phyloP scores from a whole-genome alignment of 2,329 filamentous ascomycete species.

The Iodosphaeria phyllophila region DNA sequence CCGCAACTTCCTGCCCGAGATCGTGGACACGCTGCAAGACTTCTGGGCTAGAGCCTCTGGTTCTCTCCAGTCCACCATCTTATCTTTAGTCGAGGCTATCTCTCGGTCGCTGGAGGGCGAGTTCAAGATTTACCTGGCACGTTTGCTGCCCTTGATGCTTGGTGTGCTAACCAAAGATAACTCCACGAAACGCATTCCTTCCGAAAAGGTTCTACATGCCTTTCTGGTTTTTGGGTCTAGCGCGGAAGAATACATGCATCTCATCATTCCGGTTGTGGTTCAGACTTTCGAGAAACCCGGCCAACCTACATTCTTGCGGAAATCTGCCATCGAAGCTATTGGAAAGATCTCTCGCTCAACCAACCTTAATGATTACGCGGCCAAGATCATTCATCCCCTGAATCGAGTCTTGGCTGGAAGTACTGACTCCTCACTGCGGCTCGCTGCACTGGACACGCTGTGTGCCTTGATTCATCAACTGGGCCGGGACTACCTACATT shows the following conservation, averaged over 20 bases:
- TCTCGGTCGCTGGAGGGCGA: conserved; percentile 87
- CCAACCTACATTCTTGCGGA: conserved; percentile 62
- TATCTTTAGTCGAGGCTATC: conserved; percentile 85
- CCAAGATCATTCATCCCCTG: conserved; percentile 88
- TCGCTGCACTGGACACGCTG: conserved; percentile 78
- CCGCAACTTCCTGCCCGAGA: conserved; percentile 70
- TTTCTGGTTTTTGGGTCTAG: conserved; percentile 93
- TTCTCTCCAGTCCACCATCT: conserved; percentile 74
- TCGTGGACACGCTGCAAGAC: conserved; percentile 71
- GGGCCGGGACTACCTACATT: conserved; percentile 87
- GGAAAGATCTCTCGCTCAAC: conserved; percentile 89
- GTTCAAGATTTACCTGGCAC: conserved; percentile 90
- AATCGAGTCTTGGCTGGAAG: conserved; percentile 55
- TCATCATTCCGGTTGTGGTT: conserved; percentile 92
- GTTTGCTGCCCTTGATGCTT: conserved; percentile 81
- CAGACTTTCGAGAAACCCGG: conserved; percentile 80
- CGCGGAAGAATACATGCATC: conserved; percentile 96
- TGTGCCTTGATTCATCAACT: conserved; percentile 93
- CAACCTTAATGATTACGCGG: conserved; percentile 91
- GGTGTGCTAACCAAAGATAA: conserved; percentile 78
- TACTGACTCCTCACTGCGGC: conserved; percentile 53
- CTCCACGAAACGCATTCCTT: conserved; percentile 57
- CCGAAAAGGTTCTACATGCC: conserved; percentile 80
- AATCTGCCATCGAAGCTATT: conserved; percentile 83
- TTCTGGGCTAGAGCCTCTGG: conserved; percentile 68